Evolutionary conservation across 2,329 filamentous ascomycete genomes (phyloP).

Genomic region (Aspergillus vadensis): DNA sequence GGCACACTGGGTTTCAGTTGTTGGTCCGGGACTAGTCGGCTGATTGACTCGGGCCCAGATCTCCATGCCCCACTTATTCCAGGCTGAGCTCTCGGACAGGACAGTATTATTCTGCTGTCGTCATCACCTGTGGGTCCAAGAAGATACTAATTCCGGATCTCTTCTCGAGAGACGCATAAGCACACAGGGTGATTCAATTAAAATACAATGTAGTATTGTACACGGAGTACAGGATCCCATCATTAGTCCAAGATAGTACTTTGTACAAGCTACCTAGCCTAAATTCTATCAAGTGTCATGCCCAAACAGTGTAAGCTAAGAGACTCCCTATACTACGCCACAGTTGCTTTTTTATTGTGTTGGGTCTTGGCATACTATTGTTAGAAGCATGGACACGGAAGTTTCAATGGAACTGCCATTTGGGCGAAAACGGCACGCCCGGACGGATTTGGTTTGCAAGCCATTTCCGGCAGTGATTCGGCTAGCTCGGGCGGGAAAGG

Average conservation of each 20-base stretch:
- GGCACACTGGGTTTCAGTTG: background rate
- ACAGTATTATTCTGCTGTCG: background rate
- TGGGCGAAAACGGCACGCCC: background rate
- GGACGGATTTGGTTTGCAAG: background rate
- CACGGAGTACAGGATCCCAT: background rate
- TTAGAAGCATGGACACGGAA: background rate
- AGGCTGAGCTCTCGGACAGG: background rate
- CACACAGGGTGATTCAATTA: too few relatives aligned
- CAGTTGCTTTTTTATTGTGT: too few relatives aligned
- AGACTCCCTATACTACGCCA: too few relatives aligned
- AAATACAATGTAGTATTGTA: too few relatives aligned
- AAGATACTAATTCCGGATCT: background rate
- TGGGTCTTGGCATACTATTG: background rate
- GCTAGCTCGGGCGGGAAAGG: background rate
- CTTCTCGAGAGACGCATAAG: too few relatives aligned
- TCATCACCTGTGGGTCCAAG: conserved; percentile 1
- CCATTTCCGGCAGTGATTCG: background rate
- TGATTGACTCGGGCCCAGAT: background rate
- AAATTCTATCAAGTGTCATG: too few relatives aligned
- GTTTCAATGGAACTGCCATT: background rate
- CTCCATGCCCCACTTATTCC: background rate
- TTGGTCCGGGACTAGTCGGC: background rate
- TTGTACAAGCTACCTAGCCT: too few relatives aligned
- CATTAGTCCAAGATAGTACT: background rate
- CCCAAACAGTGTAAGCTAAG: too few relatives aligned